These are phyloP conservation scores for Trichophyton benhamiae DNA, from an alignment of 2,329 filamentous ascomycete species.

Conservation along the genomic window DNA sequence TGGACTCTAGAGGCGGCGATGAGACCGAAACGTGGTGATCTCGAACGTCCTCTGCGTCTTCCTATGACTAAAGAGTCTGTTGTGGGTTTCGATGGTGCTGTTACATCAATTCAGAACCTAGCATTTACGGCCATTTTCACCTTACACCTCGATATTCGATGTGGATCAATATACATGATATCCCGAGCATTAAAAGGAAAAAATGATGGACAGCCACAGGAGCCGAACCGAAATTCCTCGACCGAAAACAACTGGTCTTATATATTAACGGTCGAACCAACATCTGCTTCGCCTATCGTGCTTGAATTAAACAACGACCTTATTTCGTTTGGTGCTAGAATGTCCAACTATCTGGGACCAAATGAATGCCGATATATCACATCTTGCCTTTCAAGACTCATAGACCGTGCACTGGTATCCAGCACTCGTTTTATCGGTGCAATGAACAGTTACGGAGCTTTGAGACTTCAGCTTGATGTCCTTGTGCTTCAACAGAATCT, in stretches of 20 bases:
- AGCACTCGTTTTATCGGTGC: slow-evolving; percentile 59
- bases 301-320: slow-evolving; percentile 74
- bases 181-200: slow-evolving; percentile 48
- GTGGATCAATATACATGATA: slow-evolving; percentile 72
- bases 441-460: slow-evolving; percentile 73
- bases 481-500: slow-evolving; percentile 92
- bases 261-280: slow-evolving; percentile 31
- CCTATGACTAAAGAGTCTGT: slow-evolving; percentile 80
- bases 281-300: slow-evolving; percentile 49
- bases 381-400: slow-evolving; percentile 60
- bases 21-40: slow-evolving; percentile 41
- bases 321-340: slow-evolving; percentile 75
- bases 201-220: slow-evolving; percentile 27
- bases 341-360: slow-evolving; percentile 58
- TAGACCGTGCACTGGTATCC: slow-evolving; percentile 65
- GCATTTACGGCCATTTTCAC: slow-evolving; percentile 69
- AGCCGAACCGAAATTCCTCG: slow-evolving; percentile 18
- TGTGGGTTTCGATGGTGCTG: slow-evolving; percentile 74
- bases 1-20: slow-evolving; percentile 72
- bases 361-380: slow-evolving; percentile 65
- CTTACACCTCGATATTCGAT: slow-evolving; percentile 77
- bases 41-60: slow-evolving; percentile 58
- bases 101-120: slow-evolving; percentile 70
- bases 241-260: slow-evolving; percentile 55
- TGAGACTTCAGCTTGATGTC: slow-evolving; percentile 86